Evolutionary conservation across 2,329 filamentous ascomycete species (phyloP).

Genomic region (Parastagonospora avenae): DNA sequence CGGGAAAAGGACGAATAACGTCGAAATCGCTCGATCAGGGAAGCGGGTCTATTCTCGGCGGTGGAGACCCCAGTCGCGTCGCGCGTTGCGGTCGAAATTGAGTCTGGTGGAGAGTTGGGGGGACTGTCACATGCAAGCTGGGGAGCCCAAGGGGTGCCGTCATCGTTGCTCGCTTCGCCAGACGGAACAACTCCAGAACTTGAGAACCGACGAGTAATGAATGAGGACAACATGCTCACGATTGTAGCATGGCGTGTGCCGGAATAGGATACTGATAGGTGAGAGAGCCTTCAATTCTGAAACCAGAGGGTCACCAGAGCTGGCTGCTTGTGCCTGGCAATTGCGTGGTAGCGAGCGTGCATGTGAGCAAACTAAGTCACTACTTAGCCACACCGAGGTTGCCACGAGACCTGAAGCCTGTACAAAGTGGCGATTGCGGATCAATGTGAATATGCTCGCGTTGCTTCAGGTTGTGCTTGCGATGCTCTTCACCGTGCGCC

Average conservation of each 20-base stretch:
- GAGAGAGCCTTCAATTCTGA: too few species aligned
- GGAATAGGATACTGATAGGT: background rate
- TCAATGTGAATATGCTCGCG: background rate
- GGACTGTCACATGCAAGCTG: constrained; percentile 38
- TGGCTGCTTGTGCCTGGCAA: background rate
- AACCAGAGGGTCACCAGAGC: background rate
- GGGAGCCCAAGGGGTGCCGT: constrained; percentile 9
- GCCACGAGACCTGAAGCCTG: background rate
- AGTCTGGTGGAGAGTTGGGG: constrained; percentile 7
- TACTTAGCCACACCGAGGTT: constrained; percentile 1
- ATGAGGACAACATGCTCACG: constrained; percentile 48
- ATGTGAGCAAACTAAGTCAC: background rate
- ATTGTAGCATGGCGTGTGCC: constrained; percentile 28
- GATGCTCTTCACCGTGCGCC: background rate
- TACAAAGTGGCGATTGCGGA: background rate
- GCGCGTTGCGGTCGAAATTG: constrained; percentile 7
- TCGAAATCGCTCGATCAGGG: constrained; percentile 21
- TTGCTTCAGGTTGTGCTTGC: background rate
- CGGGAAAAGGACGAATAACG: constrained; percentile 30
- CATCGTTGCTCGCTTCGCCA: constrained; percentile 17
- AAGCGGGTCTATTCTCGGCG: constrained; percentile 11
- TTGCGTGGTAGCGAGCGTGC: background rate
- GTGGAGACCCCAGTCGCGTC: constrained; percentile 9
- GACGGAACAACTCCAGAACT: constrained; percentile 22
- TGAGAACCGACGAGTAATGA: constrained; percentile 46